These are phyloP conservation scores for Citrus hindsii DNA, from an alignment of 345 rosid genomes.

Conservation along the genomic window DNA sequence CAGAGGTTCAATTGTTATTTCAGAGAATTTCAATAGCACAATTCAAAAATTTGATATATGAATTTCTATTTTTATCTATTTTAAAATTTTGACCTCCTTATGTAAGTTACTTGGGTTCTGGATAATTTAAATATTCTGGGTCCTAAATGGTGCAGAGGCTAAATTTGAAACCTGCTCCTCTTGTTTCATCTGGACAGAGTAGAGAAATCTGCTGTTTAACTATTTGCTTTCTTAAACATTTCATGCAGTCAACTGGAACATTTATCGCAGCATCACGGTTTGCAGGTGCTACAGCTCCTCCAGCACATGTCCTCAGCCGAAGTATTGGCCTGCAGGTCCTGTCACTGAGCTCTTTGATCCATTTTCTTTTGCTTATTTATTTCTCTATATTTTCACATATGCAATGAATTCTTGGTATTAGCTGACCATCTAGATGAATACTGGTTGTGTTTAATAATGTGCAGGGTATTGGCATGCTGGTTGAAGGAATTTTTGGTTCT, in stretches of 20 bases:
- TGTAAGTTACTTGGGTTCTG: neutral
- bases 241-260: conserved; percentile 75
- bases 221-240: conserved; percentile 7
- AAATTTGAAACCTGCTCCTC: neutral
- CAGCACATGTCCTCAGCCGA: conserved; percentile 79
- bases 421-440: neutral
- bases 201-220: conserved; percentile 3
- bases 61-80: neutral
- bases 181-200: neutral
- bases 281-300: conserved; percentile 96
- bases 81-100: neutral
- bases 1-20: conserved; percentile 53
- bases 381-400: neutral
- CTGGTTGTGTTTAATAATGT: neutral
- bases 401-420: neutral
- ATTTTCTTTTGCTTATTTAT: neutral
- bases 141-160: neutral
- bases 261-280: conserved; percentile 85
- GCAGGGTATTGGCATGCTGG: conserved; percentile 79
- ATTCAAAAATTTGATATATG: neutral
- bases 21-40: neutral
- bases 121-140: neutral
- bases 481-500: conserved; percentile 91
- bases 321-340: conserved; percentile 89
- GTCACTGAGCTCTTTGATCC: neutral